Evolutionary conservation across 352 stramenopile genomes (phyloP).

Genomic region (Phytophthora tubulina): DNA sequence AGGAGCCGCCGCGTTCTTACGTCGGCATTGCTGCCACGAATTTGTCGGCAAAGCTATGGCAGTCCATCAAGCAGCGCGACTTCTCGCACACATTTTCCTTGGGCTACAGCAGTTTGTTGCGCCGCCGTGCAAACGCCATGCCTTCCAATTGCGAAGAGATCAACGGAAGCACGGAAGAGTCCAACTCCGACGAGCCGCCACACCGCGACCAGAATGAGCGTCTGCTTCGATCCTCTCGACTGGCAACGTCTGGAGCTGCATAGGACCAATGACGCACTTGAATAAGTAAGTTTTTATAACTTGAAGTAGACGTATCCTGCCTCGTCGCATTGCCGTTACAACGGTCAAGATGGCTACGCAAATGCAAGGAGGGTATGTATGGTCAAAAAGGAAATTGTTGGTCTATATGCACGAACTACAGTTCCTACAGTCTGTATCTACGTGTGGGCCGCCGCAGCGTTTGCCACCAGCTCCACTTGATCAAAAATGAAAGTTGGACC

Average conservation of each 20-base stretch:
- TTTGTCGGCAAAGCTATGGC: conserved; percentile 37
- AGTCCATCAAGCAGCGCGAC: conserved; percentile 35
- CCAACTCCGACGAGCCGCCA: conserved; percentile 22
- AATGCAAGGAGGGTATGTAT: neutral
- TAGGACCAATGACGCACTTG: neutral
- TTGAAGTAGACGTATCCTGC: neutral
- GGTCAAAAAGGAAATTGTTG: conserved; percentile 7
- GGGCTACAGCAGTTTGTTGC: conserved; percentile 26
- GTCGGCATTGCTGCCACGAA: conserved; percentile 20
- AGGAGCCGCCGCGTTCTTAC: conserved; percentile 11
- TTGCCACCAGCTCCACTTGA: conserved; percentile 8
- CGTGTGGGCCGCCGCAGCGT: conserved; percentile 20
- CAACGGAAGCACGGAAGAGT: conserved; percentile 31
- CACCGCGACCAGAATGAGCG: conserved; percentile 21
- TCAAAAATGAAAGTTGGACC: conserved; percentile 29
- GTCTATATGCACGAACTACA: conserved; percentile 39
- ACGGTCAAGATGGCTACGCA: neutral
- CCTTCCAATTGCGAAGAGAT: conserved; percentile 8
- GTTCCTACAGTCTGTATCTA: conserved; percentile 35
- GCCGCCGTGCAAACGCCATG: conserved; percentile 11
- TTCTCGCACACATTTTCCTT: conserved; percentile 31
- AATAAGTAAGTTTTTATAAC: conserved; percentile 4
- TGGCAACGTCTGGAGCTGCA: conserved; percentile 28
- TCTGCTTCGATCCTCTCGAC: conserved; percentile 24
- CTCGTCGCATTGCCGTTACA: conserved; percentile 32